Conservation (phyloP, 768 basidiomycete genomes). For the Ephemerocybe angulata region DNA sequence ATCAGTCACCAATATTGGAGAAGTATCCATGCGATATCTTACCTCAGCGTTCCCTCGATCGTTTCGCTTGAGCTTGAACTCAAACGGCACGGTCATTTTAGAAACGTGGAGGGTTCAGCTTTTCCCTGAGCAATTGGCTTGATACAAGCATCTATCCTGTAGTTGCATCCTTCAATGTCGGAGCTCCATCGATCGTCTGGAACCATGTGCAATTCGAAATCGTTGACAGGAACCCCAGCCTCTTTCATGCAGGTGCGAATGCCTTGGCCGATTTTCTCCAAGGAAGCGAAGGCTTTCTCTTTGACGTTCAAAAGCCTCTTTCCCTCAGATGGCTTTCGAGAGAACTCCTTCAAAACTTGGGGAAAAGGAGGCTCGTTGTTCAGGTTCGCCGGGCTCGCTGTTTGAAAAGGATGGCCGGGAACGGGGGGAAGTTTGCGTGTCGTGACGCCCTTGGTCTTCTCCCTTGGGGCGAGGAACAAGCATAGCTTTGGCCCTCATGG, state of each 20-base stretch:
- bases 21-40: slow-evolving; percentile 1
- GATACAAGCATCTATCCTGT: slow-evolving; percentile 16
- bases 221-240: not conserved
- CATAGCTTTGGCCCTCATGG: not conserved
- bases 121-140: not conserved
- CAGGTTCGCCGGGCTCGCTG: too few relatives aligned
- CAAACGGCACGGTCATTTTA: slow-evolving; percentile 13
- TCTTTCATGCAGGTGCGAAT: too few relatives aligned
- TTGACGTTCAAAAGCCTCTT: not conserved
- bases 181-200: not conserved
- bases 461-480: not conserved
- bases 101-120: not conserved
- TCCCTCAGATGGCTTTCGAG: too few relatives aligned
- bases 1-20: not conserved
- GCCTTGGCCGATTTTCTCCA: not conserved
- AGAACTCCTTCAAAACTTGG: not conserved
- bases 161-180: slow-evolving; percentile 10
- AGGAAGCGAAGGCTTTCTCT: not conserved
- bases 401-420: too few relatives aligned
- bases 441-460: not conserved
- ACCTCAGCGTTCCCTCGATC: not conserved
- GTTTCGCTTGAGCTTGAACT: slow-evolving; percentile 9
- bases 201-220: not conserved
- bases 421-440: too few relatives aligned
- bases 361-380: not conserved